A percentile compares a stretch with the other conserved stretches of the same genome.
Conservation (phyloP, 108 stramenopile species). For the Cylindrotheca fusiformis region DNA sequence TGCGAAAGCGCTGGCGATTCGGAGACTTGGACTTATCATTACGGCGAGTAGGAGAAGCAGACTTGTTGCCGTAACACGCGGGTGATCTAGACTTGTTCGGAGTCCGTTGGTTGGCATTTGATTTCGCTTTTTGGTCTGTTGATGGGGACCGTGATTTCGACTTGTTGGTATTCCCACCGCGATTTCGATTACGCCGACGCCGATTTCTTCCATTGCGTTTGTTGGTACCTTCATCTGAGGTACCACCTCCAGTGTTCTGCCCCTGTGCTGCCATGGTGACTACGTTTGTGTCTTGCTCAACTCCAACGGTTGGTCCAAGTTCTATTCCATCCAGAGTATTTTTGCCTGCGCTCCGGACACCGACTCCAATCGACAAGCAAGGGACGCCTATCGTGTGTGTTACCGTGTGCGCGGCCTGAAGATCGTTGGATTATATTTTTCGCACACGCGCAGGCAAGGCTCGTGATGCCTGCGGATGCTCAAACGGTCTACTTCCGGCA, state of each 20-base stretch:
- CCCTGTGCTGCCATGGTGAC: background rate
- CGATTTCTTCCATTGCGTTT: background rate
- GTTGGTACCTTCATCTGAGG: too few relatives aligned
- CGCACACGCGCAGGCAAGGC: too few relatives aligned
- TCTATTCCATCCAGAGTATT: too few relatives aligned
- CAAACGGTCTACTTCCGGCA: too few relatives aligned
- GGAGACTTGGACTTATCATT: constrained; percentile 13
- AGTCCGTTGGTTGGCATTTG: background rate
- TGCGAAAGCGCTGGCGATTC: constrained; percentile 1
- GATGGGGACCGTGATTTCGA: constrained; percentile 8
- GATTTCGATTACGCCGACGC: background rate
- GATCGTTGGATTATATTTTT: too few relatives aligned
- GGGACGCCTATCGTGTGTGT: too few relatives aligned
- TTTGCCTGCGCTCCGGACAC: too few relatives aligned
- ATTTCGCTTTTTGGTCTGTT: background rate
- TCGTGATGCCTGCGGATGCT: too few relatives aligned
- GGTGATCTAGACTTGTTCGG: constrained; percentile 38
- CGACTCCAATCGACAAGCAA: too few relatives aligned
- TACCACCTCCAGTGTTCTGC: background rate
- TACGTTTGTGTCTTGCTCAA: background rate
- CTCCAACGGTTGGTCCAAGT: too few relatives aligned
- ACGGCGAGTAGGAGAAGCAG: background rate
- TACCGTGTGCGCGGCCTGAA: too few relatives aligned
- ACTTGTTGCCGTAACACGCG: constrained; percentile 1
- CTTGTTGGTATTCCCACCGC: background rate